These are phyloP conservation scores for Podaxis pistillaris DNA, from an alignment of 768 basidiomycete genomes.

Conservation along the genomic window DNA sequence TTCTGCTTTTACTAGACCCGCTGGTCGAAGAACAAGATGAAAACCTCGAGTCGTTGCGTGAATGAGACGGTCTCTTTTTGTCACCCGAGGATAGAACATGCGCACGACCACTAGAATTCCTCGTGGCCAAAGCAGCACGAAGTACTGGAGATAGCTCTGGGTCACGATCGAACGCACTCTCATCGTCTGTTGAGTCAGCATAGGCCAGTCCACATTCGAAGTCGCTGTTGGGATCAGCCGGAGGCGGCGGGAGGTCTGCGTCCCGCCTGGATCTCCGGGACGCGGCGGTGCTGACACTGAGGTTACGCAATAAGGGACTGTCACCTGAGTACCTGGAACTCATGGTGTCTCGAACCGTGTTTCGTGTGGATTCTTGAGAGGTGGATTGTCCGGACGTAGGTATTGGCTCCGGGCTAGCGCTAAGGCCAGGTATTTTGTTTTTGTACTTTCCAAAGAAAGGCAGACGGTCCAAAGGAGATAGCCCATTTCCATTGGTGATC, in stretches of 20 bases:
- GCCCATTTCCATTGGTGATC: constrained; percentile 9
- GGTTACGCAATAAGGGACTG: constrained; percentile 9
- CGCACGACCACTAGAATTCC: constrained; percentile 10
- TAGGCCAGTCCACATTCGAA: constrained; percentile 48
- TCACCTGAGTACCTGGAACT: constrained; percentile 6
- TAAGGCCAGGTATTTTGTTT: constrained; percentile 31
- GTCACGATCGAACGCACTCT: constrained; percentile 25
- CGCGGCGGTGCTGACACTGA: constrained; percentile 18
- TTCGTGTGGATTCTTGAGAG: not conserved
- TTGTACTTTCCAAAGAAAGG: constrained; percentile 61
- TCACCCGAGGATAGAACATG: not conserved
- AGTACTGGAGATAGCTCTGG: constrained; percentile 8
- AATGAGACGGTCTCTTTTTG: not conserved
- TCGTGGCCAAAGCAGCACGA: constrained; percentile 14
- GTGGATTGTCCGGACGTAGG: constrained; percentile 7
- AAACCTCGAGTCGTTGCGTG: constrained; percentile 23
- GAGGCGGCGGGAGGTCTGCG: constrained; percentile 22
- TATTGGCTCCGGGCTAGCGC: constrained; percentile 6
- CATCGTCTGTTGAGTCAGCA: constrained; percentile 46
- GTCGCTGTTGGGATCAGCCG: constrained; percentile 38
- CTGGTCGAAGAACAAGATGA: constrained; percentile 26
- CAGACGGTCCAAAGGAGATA: constrained; percentile 25
- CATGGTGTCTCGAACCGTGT: not conserved
- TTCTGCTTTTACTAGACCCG: not conserved
- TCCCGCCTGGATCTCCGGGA: constrained; percentile 13